Base-by-base conservation (phyloP, 2,329 filamentous ascomycete genomes). In the Celoporthe dispersa region DNA sequence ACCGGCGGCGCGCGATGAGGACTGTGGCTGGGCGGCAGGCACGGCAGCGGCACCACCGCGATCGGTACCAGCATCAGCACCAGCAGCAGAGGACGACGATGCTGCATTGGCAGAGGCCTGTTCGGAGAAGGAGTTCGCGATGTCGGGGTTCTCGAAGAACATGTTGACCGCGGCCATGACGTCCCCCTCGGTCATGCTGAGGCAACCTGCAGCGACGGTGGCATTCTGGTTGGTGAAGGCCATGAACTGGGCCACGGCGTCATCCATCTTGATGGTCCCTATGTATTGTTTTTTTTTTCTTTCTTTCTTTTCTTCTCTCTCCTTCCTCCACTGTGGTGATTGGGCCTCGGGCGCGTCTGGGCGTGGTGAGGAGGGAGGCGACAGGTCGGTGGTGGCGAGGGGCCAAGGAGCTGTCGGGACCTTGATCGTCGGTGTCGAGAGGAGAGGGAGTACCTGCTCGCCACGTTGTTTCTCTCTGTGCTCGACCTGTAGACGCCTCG, bases 121-220 rank as follows among this genome's bases (percentile, higher is more conserved):
- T 3, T 68, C n/a, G 61, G 77, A 77, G 70, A 87, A 79, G 69
- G 80, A 81, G 59, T 81, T 81, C 74, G 86, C 88, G 72, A 91
- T 88, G 63, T 95, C 94, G 59, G 92, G 93, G 78, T 92, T 96
- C 77, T 97, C 94, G 80, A 94, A 98, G 82, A 90, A 99, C 16
- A 98, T 89, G 77, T 93, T 90, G 75, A 98, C 91, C 35, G 96
- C 96, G 77, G 95, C 92, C 80, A 94, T 90, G 66, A 95, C 84
- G 78, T 97, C 91, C 76, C 90, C 90, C 75, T 93, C 92, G n/a
- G 94, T 91, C 78, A 99, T 87, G 75, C 92, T 88, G 63, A 98
- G 87, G 80, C 97, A 97, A 75, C 92, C 91, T 72, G 89, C 88
- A 39, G 95, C 96, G 73, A 94, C 89, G 74, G 91, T 86, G 37